A percentile compares a stretch with the other conserved stretches of the same genome.
phyloP scores from a whole-genome alignment of 2,329 filamentous ascomycete genomes.

The Colletotrichum sp. region DNA sequence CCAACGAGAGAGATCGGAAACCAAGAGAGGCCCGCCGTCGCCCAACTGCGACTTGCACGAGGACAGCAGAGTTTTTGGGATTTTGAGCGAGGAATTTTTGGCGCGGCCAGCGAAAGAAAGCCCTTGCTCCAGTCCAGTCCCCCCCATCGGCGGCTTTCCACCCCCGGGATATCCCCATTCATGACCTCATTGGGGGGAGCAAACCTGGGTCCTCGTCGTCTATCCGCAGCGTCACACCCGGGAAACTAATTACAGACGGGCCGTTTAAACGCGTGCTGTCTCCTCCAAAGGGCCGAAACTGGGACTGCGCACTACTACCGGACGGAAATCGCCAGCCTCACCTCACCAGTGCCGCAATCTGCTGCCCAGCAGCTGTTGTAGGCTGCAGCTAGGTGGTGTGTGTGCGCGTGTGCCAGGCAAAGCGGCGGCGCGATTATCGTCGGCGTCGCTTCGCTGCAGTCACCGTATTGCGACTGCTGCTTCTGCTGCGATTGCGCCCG shows the following conservation, averaged over 20 bases:
- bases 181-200: conserved; percentile 20
- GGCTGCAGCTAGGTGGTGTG: not conserved
- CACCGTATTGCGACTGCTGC: not conserved
- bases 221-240: conserved; percentile 19
- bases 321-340: not conserved
- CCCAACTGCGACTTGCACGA: conserved; percentile 11
- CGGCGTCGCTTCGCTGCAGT: not conserved
- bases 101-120: not conserved
- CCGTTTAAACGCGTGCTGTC: conserved; percentile 19
- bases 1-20: not conserved
- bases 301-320: not conserved
- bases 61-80: conserved; percentile 12
- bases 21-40: not conserved
- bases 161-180: conserved; percentile 8
- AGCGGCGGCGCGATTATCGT: not conserved
- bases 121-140: not conserved
- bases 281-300: conserved; percentile 20
- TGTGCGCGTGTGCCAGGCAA: not conserved
- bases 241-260: conserved; percentile 21
- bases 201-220: conserved; percentile 14
- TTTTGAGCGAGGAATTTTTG: not conserved
- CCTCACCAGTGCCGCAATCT: not conserved
- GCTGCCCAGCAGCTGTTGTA: not conserved
- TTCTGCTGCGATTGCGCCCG: not conserved
- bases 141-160: not conserved